These are phyloP conservation scores for Pistacia atlantica DNA, from an alignment of 345 rosid genomes.

Conservation along the genomic window DNA sequence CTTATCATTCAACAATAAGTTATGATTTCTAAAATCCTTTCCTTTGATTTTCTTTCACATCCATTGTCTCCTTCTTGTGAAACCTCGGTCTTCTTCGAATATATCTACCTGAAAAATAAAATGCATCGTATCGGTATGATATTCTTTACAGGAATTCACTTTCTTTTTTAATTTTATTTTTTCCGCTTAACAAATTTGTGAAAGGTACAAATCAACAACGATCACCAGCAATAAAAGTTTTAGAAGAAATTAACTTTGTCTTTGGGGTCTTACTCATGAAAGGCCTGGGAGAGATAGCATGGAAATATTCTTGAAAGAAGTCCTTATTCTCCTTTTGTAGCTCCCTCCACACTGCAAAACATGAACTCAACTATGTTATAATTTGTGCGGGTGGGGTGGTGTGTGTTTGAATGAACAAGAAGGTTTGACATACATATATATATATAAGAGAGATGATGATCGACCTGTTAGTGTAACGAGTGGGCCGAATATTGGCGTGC, in stretches of 20 bases:
- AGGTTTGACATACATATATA: neutral
- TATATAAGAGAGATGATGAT: neutral
- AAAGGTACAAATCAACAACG: no score
- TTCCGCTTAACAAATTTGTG: no score
- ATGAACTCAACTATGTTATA: neutral
- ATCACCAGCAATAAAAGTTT: no score
- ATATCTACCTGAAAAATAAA: no score
- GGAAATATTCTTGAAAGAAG: constrained; percentile 61
- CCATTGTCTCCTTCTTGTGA: constrained; percentile 9
- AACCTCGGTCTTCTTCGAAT: no score
- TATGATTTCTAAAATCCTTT: neutral
- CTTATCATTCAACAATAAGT: neutral
- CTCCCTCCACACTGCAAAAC: constrained; percentile 71
- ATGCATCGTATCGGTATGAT: no score
- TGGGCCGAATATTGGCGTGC: constrained; percentile 62
- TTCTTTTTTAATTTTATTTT: no score
- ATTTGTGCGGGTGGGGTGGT: no score
- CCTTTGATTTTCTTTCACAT: constrained; percentile 19
- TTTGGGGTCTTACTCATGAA: constrained; percentile 24
- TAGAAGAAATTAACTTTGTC: no score
- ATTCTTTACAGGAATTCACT: no score
- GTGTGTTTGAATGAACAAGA: neutral
- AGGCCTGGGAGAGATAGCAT: constrained; percentile 38
- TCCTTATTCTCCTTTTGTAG: constrained; percentile 70
- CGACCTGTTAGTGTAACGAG: constrained; percentile 70